Evolutionary conservation across 108 stramenopile species (phyloP).

Genomic region (Cyclostephanos tholiformis): DNA sequence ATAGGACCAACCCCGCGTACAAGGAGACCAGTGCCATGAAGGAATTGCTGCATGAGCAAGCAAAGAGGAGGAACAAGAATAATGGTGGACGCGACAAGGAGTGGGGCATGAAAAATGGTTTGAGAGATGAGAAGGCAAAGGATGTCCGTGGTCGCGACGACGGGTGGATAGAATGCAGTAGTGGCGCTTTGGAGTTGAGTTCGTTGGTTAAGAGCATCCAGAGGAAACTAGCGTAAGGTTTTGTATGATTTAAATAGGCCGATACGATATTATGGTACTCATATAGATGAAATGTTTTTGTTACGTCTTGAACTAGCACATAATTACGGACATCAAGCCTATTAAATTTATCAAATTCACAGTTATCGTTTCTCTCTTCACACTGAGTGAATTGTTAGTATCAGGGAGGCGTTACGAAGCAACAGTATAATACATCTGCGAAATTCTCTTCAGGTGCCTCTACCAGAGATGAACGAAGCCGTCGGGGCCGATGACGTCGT

Average conservation of each 20-base stretch:
- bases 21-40: constrained; percentile 93
- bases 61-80: constrained; percentile 78
- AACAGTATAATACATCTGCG: background rate
- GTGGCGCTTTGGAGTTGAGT: constrained; percentile 55
- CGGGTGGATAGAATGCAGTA: constrained; percentile 19
- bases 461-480: background rate
- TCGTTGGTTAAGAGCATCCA: constrained; percentile 72
- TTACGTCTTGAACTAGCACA: too few relatives aligned
- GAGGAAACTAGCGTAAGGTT: constrained; percentile 37
- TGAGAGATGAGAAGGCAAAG: constrained; percentile 4
- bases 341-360: too few relatives aligned
- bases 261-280: too few relatives aligned
- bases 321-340: too few relatives aligned
- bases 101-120: background rate
- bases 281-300: too few relatives aligned
- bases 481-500: background rate
- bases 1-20: constrained; percentile 83
- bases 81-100: constrained; percentile 29
- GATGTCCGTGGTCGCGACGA: constrained; percentile 1
- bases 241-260: too few relatives aligned
- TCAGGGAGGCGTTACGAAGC: too few relatives aligned
- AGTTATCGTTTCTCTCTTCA: background rate
- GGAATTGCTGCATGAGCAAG: constrained; percentile 79
- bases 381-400: background rate
- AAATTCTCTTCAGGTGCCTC: background rate